phyloP scores from a whole-genome alignment of 2,329 filamentous ascomycete genomes.

The Penicillium sp. region DNA sequence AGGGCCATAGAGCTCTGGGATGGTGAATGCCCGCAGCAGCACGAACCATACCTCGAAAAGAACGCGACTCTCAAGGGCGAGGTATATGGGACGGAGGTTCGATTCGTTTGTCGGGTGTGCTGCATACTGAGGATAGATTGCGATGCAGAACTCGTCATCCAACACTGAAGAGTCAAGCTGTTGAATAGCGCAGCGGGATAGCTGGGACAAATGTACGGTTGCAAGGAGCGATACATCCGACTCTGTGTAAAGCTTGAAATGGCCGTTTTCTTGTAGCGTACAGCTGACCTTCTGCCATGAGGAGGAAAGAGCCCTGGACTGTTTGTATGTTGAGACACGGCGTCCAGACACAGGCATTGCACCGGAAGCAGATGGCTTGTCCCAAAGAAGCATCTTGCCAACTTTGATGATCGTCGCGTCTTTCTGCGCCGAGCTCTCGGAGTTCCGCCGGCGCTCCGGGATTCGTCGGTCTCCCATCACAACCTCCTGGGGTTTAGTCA shows the following conservation, averaged over 20 bases:
- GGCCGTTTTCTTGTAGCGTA: conserved; percentile 90
- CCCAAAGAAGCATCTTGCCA: conserved; percentile 87
- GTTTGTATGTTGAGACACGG: conserved; percentile 55
- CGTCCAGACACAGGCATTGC: conserved; percentile 37
- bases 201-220: conserved; percentile 81
- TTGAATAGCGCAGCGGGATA: conserved; percentile 88
- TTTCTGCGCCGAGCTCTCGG: conserved; percentile 58
- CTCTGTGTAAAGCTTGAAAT: conserved; percentile 87
- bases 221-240: conserved; percentile 78
- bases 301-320: conserved; percentile 59
- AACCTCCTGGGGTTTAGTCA: conserved; percentile 51
- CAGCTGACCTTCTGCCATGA: conserved; percentile 89
- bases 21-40: conserved; percentile 83
- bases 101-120: conserved; percentile 71
- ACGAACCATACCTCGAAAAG: conserved; percentile 99
- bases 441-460: conserved; percentile 47
- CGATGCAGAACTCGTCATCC: conserved; percentile 90
- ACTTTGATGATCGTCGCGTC: conserved; percentile 91
- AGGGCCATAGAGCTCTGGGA: conserved; percentile 85
- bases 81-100: conserved; percentile 82
- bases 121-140: conserved; percentile 92
- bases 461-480: conserved; percentile 47
- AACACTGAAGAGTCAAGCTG: conserved; percentile 86
- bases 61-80: conserved; percentile 81
- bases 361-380: conserved; percentile 63